Evolutionary conservation across 2,329 filamentous ascomycete genomes (phyloP), one percentile per base, ranked within the genome.

Genomic region (Sclerotinia sclerotiorum): DNA sequence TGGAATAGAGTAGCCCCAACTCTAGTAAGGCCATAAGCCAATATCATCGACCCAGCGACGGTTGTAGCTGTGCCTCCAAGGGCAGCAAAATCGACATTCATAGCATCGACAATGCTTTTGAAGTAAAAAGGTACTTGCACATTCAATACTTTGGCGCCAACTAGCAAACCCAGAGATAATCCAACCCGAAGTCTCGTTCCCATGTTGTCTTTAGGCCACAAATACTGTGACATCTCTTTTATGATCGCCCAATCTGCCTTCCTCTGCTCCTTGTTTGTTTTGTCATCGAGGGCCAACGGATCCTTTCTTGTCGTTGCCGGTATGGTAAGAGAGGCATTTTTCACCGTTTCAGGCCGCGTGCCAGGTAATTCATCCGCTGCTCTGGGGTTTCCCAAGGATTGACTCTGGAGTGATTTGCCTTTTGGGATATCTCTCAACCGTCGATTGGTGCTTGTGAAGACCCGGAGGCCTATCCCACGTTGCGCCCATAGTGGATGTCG

Each of bases 51-150:
- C 5, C 95, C 94, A 15, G 93, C 95, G 10, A 97, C 90, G 0
- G 93, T 93, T 65, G 90, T 91, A 39, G 93, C 94, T 0, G 93
- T 97, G 10, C 93, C 94, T n/a, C 93, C 94, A 7, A 92, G 82
- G 21, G 90, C 85, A n/a, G 87, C 86, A 77, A 97, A 89, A 79
- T 99, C 95, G 73, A 99, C 87, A 79, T 99, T 99, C 93, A 99
- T 97, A 27, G 92, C 89, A 79, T 99, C 96, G 54, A 99, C 92
- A 72, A 99, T 98, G 79, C 83, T 94, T 84, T 98, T 98, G 84
- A 99, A 99, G 83, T 97, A 99, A 78, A 99, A 99, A 0, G 95
- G 95, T 58, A 99, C 93, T 82, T 99, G 93, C 21, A 99, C 95
- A 79, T 98, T 99, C 76, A 99, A 84, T 61, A 97, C 88, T 84